A percentile compares a stretch with the other conserved stretches of the same genome.
Conservation (phyloP, 805 yeast genomes). For the Soucietia sequanensis region DNA sequence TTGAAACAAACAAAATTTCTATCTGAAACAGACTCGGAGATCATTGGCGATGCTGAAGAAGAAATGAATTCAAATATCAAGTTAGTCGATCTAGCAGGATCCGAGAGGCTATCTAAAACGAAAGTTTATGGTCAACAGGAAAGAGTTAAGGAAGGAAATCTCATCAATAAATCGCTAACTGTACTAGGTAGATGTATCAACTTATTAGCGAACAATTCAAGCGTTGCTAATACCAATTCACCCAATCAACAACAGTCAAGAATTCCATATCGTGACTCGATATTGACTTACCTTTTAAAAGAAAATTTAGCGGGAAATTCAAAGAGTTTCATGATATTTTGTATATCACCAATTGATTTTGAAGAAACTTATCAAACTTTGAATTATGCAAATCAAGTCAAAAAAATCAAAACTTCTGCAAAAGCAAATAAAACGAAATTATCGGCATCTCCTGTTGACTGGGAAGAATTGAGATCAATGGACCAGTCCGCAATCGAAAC, state of each 20-base stretch:
- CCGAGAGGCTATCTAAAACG: conserved; percentile 66
- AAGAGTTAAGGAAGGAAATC: conserved; percentile 70
- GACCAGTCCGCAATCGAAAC: conserved; percentile 26
- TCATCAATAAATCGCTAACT: conserved; percentile 75
- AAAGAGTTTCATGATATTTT: conserved; percentile 86
- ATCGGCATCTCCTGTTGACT: conserved; percentile 25
- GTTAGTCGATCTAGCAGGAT: conserved; percentile 80
- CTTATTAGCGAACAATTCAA: conserved; percentile 33
- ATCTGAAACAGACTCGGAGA: conserved; percentile 23
- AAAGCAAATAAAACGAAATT: conserved; percentile 35
- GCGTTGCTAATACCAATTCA: conserved; percentile 8
- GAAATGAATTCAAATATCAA: conserved; percentile 60
- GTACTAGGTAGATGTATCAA: conserved; percentile 71
- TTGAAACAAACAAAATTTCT: conserved; percentile 56
- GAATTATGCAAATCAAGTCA: conserved; percentile 76
- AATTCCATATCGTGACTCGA: conserved; percentile 76
- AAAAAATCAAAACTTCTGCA: conserved; percentile 64
- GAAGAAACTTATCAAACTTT: conserved; percentile 77
- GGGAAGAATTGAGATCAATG: conserved; percentile 26
- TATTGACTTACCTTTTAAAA: conserved; percentile 69
- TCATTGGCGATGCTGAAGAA: conserved; percentile 39
- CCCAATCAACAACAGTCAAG: conserved; percentile 27
- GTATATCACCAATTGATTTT: conserved; percentile 75
- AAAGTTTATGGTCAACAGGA: conserved; percentile 54
- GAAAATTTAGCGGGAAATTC: conserved; percentile 82